Evolutionary conservation across 352 stramenopile species (phyloP).

Genomic region (Phytophthora sojae): DNA sequence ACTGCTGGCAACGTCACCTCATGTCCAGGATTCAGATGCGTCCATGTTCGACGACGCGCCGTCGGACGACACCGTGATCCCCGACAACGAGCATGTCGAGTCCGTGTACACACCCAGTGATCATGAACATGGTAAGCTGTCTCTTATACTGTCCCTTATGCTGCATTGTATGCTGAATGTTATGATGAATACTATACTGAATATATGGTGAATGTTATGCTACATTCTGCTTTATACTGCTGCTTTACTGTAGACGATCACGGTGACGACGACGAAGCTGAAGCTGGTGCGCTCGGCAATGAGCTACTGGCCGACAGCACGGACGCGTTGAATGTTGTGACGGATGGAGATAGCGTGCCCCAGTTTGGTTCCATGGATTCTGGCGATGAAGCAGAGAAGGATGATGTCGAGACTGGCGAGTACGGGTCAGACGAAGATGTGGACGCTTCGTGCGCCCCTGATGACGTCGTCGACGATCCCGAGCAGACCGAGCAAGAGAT

Average conservation of each 20-base stretch:
- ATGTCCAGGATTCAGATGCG: too few species aligned
- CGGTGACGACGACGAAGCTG: too few species aligned
- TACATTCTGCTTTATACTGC: too few species aligned
- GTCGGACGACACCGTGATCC: neutral
- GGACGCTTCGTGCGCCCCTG: too few species aligned
- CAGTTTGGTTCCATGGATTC: conserved; percentile 18
- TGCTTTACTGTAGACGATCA: too few species aligned
- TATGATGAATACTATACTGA: conserved; percentile 12
- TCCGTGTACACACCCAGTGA: neutral
- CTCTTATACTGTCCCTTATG: conserved; percentile 11
- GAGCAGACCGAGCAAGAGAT: too few species aligned
- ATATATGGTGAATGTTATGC: conserved; percentile 17
- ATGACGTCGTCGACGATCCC: too few species aligned
- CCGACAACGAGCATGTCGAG: neutral
- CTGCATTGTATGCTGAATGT: conserved; percentile 19
- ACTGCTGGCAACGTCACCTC: too few species aligned
- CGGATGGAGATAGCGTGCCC: neutral
- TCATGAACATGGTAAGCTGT: neutral
- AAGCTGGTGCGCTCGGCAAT: too few species aligned
- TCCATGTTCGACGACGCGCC: too few species aligned
- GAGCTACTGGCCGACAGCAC: neutral
- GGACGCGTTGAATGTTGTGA: conserved; percentile 8
- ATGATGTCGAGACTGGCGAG: neutral
- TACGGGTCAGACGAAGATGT: too few species aligned
- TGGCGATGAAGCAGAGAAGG: conserved; percentile 20